A percentile compares a stretch with the other conserved stretches of the same genome.
Evolutionary conservation across 768 basidiomycete genomes (phyloP).

Genomic region (Rhizopogon vulgaris): DNA sequence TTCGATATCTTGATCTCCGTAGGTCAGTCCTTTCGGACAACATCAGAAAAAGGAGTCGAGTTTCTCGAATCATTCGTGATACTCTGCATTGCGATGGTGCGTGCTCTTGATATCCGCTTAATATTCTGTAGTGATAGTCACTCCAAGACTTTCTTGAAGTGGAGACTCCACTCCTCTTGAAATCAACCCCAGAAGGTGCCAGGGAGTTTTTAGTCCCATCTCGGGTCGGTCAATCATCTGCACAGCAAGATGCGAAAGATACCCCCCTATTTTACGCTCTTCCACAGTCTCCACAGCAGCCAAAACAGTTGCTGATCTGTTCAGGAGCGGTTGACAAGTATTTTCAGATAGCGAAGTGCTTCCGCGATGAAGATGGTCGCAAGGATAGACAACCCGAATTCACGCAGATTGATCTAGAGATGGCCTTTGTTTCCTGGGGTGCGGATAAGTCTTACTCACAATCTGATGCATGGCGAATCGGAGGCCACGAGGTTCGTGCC

Average conservation of each 20-base stretch:
- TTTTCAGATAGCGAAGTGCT: constrained; percentile 91
- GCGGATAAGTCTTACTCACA: constrained; percentile 13
- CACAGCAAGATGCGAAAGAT: constrained; percentile 4
- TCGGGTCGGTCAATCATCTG: constrained; percentile 38
- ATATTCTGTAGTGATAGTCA: constrained; percentile 5
- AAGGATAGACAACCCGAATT: constrained; percentile 97
- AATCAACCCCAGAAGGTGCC: constrained; percentile 92
- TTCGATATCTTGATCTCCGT: constrained; percentile 87
- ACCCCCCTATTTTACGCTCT: constrained; percentile 73
- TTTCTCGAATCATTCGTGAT: constrained; percentile 73
- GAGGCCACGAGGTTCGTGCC: constrained; percentile 75
- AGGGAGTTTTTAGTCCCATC: constrained; percentile 90
- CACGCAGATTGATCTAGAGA: constrained; percentile 94
- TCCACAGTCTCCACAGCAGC: constrained; percentile 93
- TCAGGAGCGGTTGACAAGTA: constrained; percentile 88
- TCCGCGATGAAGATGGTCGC: constrained; percentile 92
- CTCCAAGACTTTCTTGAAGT: constrained; percentile 81
- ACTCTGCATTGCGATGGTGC: constrained; percentile 69
- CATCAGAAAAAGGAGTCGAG: constrained; percentile 72
- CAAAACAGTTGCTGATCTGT: constrained; percentile 87
- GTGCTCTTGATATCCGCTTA: constrained; percentile 12
- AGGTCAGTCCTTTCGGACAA: constrained; percentile 69
- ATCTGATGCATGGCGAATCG: constrained; percentile 68
- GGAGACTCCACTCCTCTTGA: constrained; percentile 86
- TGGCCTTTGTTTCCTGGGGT: constrained; percentile 91